Base-by-base conservation (phyloP, 805 yeast genomes). In the Candida stauntonica region DNA sequence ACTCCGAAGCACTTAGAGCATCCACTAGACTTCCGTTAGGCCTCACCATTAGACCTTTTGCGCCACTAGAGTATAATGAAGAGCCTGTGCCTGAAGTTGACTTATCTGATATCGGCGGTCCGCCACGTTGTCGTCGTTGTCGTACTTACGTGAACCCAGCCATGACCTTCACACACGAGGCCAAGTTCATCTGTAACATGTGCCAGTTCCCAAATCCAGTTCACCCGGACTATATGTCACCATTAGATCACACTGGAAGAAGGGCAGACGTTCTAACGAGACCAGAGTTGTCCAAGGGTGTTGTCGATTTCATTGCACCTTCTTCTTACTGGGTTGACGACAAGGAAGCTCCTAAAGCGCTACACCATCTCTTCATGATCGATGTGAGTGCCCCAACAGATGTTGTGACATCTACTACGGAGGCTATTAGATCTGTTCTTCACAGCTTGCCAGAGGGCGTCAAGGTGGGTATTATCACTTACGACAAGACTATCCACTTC, bases 111-210 rank as follows among this genome's bases (percentile, higher is more conserved):
- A 55, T 67, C 29, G 70, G 70, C 13, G 86, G 87, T 1, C 95
- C 96, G 0, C 81, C 94, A 24, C 75, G 99, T 50, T 93, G 99
- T 63, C 75, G 77, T 48, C 80, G 98, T 45, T 93, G 99, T 64
- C 76, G 96, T 39, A 77, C 96, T 1, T 93, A 88, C 60, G 70
- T 88, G 45, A 93, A 91, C 57, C 94, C 97, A 4, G 75, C 79
- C 15, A 82, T 85, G 79, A 79, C 77, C 48, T 65, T 71, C 37
- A 70, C 76, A 5, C 72, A 71, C 38, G 79, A 80, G 19, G 74
- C 79, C 30, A 67, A 64, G 41, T 84, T 86, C 61, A 68, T 76
- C 11, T 93, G 99, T 68, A 91, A 91, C 61, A 74, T 93, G 54
- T 93, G 99, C 64, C 79, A 78, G 45, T 84, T 83, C 50, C 74